phyloP scores from a whole-genome alignment of 345 rosid species.

The Carallia pectinifolia region DNA sequence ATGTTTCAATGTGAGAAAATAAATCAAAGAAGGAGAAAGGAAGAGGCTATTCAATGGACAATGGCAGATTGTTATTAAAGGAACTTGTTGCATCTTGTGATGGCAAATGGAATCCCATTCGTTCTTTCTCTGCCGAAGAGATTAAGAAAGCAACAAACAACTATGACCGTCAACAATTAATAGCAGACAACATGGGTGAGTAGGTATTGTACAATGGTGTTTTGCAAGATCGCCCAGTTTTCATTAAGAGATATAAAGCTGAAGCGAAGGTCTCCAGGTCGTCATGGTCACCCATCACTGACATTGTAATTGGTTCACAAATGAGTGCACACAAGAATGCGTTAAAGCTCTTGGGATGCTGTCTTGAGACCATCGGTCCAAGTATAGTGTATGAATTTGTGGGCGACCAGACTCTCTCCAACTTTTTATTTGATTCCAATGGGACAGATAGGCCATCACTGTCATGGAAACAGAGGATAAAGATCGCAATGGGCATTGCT shows the following conservation, averaged over 20 bases:
- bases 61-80: slow-evolving; percentile 10
- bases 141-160: slow-evolving; percentile 16
- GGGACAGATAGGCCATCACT: neutral
- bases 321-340: neutral
- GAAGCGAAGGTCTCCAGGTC: accelerated
- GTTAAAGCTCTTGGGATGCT: neutral
- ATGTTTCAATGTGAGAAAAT: neutral
- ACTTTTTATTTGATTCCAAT: accelerated
- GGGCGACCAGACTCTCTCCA: neutral
- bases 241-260: neutral
- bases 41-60: neutral
- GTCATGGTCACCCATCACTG: neutral
- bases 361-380: neutral
- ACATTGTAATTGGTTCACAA: neutral
- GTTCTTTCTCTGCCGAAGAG: slow-evolving; percentile 10
- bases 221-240: slow-evolving; percentile 1
- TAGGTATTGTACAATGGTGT: slow-evolving; percentile 1
- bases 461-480: neutral
- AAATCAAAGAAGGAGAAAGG: neutral
- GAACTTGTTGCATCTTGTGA: slow-evolving; percentile 3
- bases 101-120: slow-evolving; percentile 21
- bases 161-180: neutral
- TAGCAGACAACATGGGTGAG: no score
- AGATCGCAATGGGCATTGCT: neutral
- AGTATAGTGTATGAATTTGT: neutral